Base-by-base conservation (phyloP, 352 stramenopile genomes). In the Pythium brachiatum region DNA sequence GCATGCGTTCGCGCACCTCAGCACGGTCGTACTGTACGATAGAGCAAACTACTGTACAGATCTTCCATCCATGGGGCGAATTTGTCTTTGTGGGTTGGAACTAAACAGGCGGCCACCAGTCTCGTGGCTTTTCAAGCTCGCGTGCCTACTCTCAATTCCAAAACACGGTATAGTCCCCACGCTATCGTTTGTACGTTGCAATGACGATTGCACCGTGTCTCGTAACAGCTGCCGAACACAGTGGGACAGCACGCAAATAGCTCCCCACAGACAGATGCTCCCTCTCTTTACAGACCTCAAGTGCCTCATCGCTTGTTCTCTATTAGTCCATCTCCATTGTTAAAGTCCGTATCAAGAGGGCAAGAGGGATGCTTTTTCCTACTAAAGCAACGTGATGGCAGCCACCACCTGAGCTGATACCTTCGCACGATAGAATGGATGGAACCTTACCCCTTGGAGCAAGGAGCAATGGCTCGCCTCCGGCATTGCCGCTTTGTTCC, bases 141-240 rank as follows among this genome's bases (percentile, higher is more conserved):
- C 41, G n/a, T 27, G 5, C 41, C 6, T 48, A 4, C 18, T 20
- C 39, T 7, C 1, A 48, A 16, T 48, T 27, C 41, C 41, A 27
- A 48, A 48, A 48, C 41, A 48, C 41, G n/a, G 41, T 48, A 13
- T 1, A 26, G 25, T 48, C 18, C 15, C 18, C 20, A 18, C 21
- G 3, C 11, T 0, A 27, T 26, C 20, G 41, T 48, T 0, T 4
- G n/a, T 48, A 4, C 7, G n/a, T 25, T 18, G 7, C n/a, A 48
- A 0, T 1, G 6, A 13, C 41, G 21, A 48, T 20, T 20, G 6
- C 41, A 48, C 41, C 41, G 41, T 48, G 41, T 48, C 18, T 48
- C 41, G 41, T 48, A 48, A 48, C 41, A 48, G n/a, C 41, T 48
- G 41, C 41, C 41, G 41, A 48, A 48, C 41, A 47, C 39, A 48